phyloP scores from a whole-genome alignment of 495 filamentous ascomycete species.

The Annulohypoxylon moriforme region DNA sequence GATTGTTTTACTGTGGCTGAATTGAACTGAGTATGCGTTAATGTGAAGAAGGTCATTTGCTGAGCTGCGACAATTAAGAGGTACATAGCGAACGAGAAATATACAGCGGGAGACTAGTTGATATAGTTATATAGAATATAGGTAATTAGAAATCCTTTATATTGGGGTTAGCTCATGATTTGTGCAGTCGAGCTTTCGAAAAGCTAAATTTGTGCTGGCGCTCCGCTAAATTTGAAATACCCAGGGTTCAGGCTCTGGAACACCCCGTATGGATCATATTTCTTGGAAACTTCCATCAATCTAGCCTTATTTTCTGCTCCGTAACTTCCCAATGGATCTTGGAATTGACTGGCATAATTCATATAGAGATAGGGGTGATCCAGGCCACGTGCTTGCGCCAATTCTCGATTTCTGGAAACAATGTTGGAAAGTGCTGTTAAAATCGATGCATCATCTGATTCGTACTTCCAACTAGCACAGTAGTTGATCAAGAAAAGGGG shows the following conservation, averaged over 20 bases:
- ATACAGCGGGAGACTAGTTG: not conserved
- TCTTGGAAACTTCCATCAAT: constrained; percentile 50
- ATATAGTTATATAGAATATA: not conserved
- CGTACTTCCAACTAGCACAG: constrained; percentile 51
- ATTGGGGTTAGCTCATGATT: not conserved
- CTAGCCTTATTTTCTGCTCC: constrained; percentile 41
- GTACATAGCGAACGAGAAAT: no score
- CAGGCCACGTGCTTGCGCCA: constrained; percentile 22
- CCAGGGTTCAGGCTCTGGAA: constrained; percentile 54
- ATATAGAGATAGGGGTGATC: constrained; percentile 47
- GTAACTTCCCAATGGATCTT: constrained; percentile 48
- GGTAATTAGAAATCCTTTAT: no score
- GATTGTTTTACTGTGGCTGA: not conserved
- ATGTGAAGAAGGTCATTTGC: no score
- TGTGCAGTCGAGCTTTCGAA: not conserved
- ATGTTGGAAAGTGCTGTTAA: constrained; percentile 13
- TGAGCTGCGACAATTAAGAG: no score
- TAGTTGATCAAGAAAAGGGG: constrained; percentile 56
- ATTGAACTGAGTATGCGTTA: not conserved
- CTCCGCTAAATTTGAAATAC: constrained; percentile 46
- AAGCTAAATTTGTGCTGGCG: constrained; percentile 36
- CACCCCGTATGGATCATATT: constrained; percentile 57
- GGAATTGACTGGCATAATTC: constrained; percentile 50
- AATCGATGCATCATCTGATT: constrained; percentile 48
- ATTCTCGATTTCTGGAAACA: constrained; percentile 2